phyloP scores from a whole-genome alignment of 208 protist species.

The Naegleria gruberi region DNA sequence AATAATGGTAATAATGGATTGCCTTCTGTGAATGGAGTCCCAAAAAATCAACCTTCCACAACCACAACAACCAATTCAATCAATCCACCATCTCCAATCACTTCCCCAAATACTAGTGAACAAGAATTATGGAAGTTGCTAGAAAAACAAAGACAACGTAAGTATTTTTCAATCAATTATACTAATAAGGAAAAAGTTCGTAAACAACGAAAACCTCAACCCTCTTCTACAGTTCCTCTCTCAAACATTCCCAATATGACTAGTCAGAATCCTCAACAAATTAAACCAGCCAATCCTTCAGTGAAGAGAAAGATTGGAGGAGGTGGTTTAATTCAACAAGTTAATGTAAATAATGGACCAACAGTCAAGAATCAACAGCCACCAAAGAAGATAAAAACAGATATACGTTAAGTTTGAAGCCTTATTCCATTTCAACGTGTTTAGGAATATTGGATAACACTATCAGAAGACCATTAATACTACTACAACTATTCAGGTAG shows the following conservation, averaged over 20 bases:
- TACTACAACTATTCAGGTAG: too few relatives aligned
- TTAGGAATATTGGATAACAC: too few relatives aligned
- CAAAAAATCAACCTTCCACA: not conserved
- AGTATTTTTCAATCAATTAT: not conserved
- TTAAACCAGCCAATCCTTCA: not conserved
- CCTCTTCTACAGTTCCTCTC: not conserved
- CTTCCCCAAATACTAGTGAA: not conserved
- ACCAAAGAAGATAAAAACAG: not conserved
- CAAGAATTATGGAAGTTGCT: not conserved
- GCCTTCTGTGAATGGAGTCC: not conserved
- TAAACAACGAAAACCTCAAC: not conserved
- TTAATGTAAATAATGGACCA: not conserved
- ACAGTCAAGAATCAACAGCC: not conserved
- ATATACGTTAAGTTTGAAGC: not conserved
- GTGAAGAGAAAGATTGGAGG: not conserved
- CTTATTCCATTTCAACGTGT: too few relatives aligned
- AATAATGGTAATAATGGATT: not conserved
- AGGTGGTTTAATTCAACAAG: not conserved
- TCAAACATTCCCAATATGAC: not conserved
- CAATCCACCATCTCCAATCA: not conserved
- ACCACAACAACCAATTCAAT: not conserved
- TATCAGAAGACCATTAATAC: too few relatives aligned
- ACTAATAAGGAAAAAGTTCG: not conserved
- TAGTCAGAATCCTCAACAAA: not conserved
- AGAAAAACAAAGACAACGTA: not conserved